Evolutionary conservation across 139 green algal species (phyloP).

Genomic region (Tetraselmis striata): DNA sequence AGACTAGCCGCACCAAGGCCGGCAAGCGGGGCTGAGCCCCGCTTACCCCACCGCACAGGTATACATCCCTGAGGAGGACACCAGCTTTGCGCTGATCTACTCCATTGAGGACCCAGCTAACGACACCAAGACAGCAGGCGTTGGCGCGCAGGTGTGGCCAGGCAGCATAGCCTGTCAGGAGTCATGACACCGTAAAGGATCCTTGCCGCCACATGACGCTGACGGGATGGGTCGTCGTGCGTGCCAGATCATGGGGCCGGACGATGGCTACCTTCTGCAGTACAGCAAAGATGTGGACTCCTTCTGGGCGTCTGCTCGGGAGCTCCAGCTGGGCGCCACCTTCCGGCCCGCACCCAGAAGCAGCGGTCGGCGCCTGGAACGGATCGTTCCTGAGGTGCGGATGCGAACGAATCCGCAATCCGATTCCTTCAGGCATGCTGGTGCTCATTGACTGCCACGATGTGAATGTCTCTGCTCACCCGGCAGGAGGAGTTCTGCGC

Average conservation of each 20-base stretch:
- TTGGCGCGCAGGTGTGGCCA: slow-evolving; percentile 44
- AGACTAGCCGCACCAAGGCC: too few species aligned
- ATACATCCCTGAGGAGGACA: slow-evolving; percentile 63
- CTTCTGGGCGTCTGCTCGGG: slow-evolving; percentile 72
- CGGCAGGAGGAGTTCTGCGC: slow-evolving; percentile 53
- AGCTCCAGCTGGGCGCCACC: slow-evolving; percentile 57
- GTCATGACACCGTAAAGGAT: not conserved
- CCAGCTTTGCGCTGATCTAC: slow-evolving; percentile 95
- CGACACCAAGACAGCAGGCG: slow-evolving; percentile 25
- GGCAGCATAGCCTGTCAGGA: too few species aligned
- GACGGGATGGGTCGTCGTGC: too few species aligned
- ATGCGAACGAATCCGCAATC: not conserved
- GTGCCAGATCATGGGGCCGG: slow-evolving; percentile 92
- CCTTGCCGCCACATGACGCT: not conserved
- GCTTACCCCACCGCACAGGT: slow-evolving; percentile 55
- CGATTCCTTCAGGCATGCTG: slow-evolving; percentile 1
- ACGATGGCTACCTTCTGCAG: slow-evolving; percentile 87
- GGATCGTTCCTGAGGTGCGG: slow-evolving; percentile 20
- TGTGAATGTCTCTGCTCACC: too few species aligned
- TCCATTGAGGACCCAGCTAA: slow-evolving; percentile 79
- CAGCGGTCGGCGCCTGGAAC: slow-evolving; percentile 2
- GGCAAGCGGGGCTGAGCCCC: too few species aligned
- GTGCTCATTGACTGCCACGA: too few species aligned
- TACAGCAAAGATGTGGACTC: slow-evolving; percentile 45
- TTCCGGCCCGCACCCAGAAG: slow-evolving; percentile 30